phyloP scores from a whole-genome alignment of 108 stramenopile species.

The Stephanodiscus triporus region DNA sequence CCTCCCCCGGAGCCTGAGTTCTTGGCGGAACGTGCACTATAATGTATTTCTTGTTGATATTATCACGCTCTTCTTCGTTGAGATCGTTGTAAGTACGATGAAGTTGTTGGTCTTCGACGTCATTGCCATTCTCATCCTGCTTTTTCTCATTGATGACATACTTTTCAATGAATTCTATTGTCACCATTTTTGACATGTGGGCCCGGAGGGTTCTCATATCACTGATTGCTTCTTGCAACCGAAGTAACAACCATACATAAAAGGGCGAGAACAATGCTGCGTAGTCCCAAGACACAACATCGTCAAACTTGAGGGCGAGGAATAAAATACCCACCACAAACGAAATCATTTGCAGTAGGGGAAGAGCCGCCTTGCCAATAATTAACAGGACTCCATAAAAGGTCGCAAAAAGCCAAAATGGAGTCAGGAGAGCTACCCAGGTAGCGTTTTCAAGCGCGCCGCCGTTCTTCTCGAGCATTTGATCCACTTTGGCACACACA shows the following conservation, averaged over 20 bases:
- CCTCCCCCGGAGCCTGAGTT: slow-evolving; percentile 34
- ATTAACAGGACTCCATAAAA: slow-evolving; percentile 41
- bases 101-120: slow-evolving; percentile 42
- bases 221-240: slow-evolving; percentile 36
- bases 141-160: slow-evolving; percentile 61
- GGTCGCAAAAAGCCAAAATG: slow-evolving; percentile 63
- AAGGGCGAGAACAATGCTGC: slow-evolving; percentile 42
- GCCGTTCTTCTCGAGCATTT: slow-evolving; percentile 50
- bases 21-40: slow-evolving; percentile 63
- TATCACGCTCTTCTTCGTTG: slow-evolving; percentile 64
- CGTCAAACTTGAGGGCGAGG: slow-evolving; percentile 50
- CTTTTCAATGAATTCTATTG: slow-evolving; percentile 60
- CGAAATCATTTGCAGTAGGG: slow-evolving; percentile 56
- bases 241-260: slow-evolving; percentile 47
- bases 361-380: slow-evolving; percentile 37
- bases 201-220: slow-evolving; percentile 32
- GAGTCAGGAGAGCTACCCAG: slow-evolving; percentile 67
- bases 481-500: slow-evolving; percentile 77
- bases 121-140: slow-evolving; percentile 49
- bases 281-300: slow-evolving; percentile 30
- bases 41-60: slow-evolving; percentile 54
- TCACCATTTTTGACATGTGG: slow-evolving; percentile 65
- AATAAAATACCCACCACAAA: slow-evolving; percentile 51
- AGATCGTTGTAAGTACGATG: slow-evolving; percentile 59
- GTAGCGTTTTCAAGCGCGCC: slow-evolving; percentile 55